Evolutionary conservation across 805 yeast species (phyloP), one percentile per base, ranked within the genome.

Genomic region (Huiozyma sinensis): DNA sequence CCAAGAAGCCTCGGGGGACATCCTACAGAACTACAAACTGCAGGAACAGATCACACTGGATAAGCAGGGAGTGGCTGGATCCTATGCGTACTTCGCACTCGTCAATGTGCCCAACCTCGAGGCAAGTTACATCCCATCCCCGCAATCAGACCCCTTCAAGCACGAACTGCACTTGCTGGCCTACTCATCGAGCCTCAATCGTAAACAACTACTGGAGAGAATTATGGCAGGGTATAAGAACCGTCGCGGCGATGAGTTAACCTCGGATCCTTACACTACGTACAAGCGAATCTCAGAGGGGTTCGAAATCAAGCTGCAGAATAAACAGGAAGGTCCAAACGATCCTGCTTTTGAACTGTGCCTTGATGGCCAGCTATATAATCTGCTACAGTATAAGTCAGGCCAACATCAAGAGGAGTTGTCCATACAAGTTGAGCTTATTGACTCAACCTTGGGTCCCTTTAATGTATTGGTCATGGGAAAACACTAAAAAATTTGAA

Each of bases 1-100:
- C 61, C 65, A 71, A 47, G 61, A 76, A 33, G 95, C 95, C 0
- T 94, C 88, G 0, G 56, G 59, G 29, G 54, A 66, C 8, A 74
- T 83, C 33, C 57, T 85, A 24, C 54, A 63, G 4, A 50, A 65
- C 12, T 71, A 72, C 40, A 50, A 53, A 29, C 42, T 61, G 34
- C 33, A 54, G 36, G 39, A 55, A 17, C 28, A 39, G 4, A 41
- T 60, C 2, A 42, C 49, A 3, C 44, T 51, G 0, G 44, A 45
- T 3, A 38, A 45, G 5, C 11, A 13, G 2, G 12, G 24, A 9
- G 8, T 43, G 6, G 30, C 42, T 4, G 42, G 36, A 4, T 42
- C 47, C 6, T 60, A 48, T 41, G 46, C 60, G 7, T 61, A 61
- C 44, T 58, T 61, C 43, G 57, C 58, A 7, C 36, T 61, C 4